phyloP scores from a whole-genome alignment of 1,139 yeast species.

The Chernovozyma sophiae-reginae region DNA sequence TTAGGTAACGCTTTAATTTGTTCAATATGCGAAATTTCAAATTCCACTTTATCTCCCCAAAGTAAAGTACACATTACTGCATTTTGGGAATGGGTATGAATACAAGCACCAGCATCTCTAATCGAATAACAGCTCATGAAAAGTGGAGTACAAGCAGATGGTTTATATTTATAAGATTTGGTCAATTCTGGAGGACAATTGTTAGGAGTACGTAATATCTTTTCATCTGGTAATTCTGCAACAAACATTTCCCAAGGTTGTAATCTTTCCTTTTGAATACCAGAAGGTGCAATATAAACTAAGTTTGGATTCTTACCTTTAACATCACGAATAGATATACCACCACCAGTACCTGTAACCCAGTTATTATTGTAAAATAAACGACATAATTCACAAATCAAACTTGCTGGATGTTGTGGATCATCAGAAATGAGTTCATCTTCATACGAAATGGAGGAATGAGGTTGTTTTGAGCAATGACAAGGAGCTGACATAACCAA shows the following conservation, averaged over 20 bases:
- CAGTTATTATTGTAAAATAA: slow-evolving; percentile 77
- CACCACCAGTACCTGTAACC: slow-evolving; percentile 98
- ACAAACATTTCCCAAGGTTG: slow-evolving; percentile 81
- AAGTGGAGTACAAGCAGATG: slow-evolving; percentile 90
- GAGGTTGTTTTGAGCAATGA: slow-evolving; percentile 11
- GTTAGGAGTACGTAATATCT: slow-evolving; percentile 59
- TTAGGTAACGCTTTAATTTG: slow-evolving; percentile 89
- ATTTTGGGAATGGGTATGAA: slow-evolving; percentile 88
- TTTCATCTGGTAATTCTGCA: slow-evolving; percentile 52
- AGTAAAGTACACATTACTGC: slow-evolving; percentile 81
- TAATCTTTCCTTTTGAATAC: slow-evolving; percentile 90
- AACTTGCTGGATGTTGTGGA: slow-evolving; percentile 75
- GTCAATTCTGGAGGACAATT: slow-evolving; percentile 38
- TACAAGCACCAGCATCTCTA: slow-evolving; percentile 86
- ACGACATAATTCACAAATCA: slow-evolving; percentile 78
- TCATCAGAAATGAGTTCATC: slow-evolving; percentile 23
- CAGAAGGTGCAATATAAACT: slow-evolving; percentile 86
- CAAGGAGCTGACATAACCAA: slow-evolving; percentile 20
- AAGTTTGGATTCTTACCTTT: slow-evolving; percentile 40
- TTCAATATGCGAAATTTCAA: slow-evolving; percentile 76
- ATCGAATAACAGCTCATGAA: slow-evolving; percentile 71
- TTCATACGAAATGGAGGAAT: slow-evolving; percentile 10
- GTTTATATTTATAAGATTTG: slow-evolving; percentile 54
- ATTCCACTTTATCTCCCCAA: slow-evolving; percentile 57
- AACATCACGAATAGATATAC: slow-evolving; percentile 71